Evolutionary conservation across 1,139 yeast species (phyloP), one percentile per base, ranked within the genome.

Genomic region (Sugiyamaella sp.): DNA sequence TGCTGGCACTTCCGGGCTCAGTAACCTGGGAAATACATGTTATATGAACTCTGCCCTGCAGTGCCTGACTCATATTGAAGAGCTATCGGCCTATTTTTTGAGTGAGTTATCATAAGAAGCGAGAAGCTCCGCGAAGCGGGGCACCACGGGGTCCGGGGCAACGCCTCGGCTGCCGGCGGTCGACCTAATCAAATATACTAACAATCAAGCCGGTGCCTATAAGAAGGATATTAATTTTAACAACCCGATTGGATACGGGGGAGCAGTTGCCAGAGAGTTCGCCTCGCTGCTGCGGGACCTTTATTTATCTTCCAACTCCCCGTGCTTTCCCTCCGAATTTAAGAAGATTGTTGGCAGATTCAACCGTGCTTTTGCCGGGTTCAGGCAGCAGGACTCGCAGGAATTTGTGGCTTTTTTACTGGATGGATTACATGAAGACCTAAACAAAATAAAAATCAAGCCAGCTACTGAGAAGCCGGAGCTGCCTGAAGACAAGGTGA

Each of bases 1-100:
- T 33, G 49, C 44, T 10, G 89, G 89, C 2, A 74, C 74, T 1
- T 71, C 76, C 6, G 99, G 99, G 0, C 73, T 93, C 49, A 77
- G 79, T 44, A 93, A 93, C 66, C 74, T 93, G 60, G 99, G 99
- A 4, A 93, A 93, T 66, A 87, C 97, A 0, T 93, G 99, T 68
- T 93, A 90, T 68, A 93, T 93, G 98, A 93, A 93, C 70, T 89
- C 97, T 14, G 97, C 98, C 0, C 74, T 93, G 52, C 99, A 93
- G 68, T 93, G 98, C 66, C 73, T 93, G 49, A 79, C 84, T 0
- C 99, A 93, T 66, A 79, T 91, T 10, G 96, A 96, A 0, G 97
- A 90, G 67, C 72, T 93, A 40, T 81, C 85, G 16, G 78, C 82
- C 46, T 93, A 89, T 68, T 93, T 93, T 65, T 52, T 71, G 33